Evolutionary conservation across 2,329 filamentous ascomycete genomes (phyloP), one percentile per base, ranked within the genome.

Genomic region (Cladophialophora chaetospira): DNA sequence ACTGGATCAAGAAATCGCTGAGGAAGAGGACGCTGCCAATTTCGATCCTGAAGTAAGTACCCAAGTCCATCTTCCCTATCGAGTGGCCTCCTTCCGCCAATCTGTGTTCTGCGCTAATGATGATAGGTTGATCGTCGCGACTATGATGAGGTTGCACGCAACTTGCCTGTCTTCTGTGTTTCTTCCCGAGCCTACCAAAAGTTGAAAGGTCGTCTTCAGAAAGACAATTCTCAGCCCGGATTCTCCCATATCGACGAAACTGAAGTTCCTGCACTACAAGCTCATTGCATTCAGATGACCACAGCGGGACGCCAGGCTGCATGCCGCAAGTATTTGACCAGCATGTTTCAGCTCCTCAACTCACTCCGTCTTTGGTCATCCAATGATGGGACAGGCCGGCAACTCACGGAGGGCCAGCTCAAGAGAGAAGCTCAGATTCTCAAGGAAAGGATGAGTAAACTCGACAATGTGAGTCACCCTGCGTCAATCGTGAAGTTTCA

Each of bases 91-190:
- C 13, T 15, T 15, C 13, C 33, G 10, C 3, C n/a, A 8, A n/a
- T 3, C 6, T n/a, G 31, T 33, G n/a, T n/a, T 33, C 6, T 4
- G 9, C 23, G 36, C 36, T 40, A 10, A 40, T 10, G 23, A 40
- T 21, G n/a, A 4, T 11, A 40, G 36, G 13, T 77, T n/a, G 79
- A 84, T 5, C 42, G 74, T 2, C 76, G 82, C 8, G 78, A 87
- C 63, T 88, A 88, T 50, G 76, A 82, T 0, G 69, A 82, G 40
- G 76, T 87, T 5, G 83, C 81, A 0, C 68, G 68, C 6, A 75
- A 73, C 0, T 72, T 88, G 0, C 80, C 83, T 0, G 84, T 88
- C 1, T 88, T 87, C 65, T 88, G 84, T 59, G 81, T 88, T 13
- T 85, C 82, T 55, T 82, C 80, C 44, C 73, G 80, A 42, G 84